Evolutionary conservation across 2,329 filamentous ascomycete genomes (phyloP).

Genomic region (Graphilbum fragrans): DNA sequence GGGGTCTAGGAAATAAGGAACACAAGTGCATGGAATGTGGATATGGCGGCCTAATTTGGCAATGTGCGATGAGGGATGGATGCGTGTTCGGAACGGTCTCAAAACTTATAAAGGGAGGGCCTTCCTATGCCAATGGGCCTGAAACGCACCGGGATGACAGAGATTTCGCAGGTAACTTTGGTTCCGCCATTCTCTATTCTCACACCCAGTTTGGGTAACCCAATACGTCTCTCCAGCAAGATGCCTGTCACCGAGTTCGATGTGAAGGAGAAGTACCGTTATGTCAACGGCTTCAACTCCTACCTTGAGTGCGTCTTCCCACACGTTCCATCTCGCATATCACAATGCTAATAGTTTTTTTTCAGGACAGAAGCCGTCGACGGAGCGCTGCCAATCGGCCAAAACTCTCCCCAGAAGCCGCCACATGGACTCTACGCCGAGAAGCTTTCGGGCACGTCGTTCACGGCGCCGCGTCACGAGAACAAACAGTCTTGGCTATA

Average conservation of each 20-base stretch:
- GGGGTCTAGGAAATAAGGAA: no score
- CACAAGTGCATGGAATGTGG: no score
- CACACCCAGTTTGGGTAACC: not conserved
- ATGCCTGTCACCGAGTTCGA: slow-evolving; percentile 40
- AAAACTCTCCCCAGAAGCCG: slow-evolving; percentile 74
- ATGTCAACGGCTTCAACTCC: slow-evolving; percentile 66
- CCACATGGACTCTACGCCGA: slow-evolving; percentile 73
- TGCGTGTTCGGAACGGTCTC: no score
- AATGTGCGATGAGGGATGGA: no score
- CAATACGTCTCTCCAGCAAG: slow-evolving; percentile 4
- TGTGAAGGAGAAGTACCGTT: slow-evolving; percentile 50
- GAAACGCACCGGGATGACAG: no score
- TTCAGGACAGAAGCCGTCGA: slow-evolving; percentile 62
- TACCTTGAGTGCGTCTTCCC: slow-evolving; percentile 56
- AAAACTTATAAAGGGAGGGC: no score
- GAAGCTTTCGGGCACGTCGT: slow-evolving; percentile 61
- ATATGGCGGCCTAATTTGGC: no score
- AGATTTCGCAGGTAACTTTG: not conserved
- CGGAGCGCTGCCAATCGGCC: slow-evolving; percentile 59
- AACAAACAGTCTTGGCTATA: slow-evolving; percentile 66
- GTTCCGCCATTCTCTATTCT: not conserved
- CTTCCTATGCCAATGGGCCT: no score
- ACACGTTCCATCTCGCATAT: not conserved
- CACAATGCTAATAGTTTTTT: not conserved
- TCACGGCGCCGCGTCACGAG: slow-evolving; percentile 55